A percentile compares a stretch with the other conserved stretches of the same genome.
Evolutionary conservation across 768 basidiomycete species (phyloP).

Genomic region (Neoboletus subvelutipes): DNA sequence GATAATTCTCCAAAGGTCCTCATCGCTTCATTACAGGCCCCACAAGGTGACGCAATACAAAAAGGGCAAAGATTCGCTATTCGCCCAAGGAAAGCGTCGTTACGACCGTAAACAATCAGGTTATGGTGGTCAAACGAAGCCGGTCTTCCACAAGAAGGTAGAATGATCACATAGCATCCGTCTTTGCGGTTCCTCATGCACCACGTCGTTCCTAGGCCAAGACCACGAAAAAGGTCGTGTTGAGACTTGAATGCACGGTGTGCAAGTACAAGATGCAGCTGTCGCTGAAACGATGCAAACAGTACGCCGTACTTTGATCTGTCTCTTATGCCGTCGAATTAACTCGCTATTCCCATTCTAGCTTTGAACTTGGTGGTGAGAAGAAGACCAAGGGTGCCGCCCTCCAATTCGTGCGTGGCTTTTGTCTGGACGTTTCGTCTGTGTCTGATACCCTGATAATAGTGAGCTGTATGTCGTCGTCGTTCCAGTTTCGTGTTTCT

Average conservation of each 20-base stretch:
- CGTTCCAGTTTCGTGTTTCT: constrained; percentile 13
- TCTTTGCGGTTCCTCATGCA: background rate
- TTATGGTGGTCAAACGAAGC: constrained; percentile 99
- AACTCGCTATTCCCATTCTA: constrained; percentile 31
- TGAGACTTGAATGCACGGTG: constrained; percentile 94
- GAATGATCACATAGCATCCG: background rate
- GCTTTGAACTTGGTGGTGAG: constrained; percentile 99
- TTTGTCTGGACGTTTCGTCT: background rate
- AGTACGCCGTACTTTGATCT: constrained; percentile 53
- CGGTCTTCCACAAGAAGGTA: constrained; percentile 99
- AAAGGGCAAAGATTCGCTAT: constrained; percentile 98
- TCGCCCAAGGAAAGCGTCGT: constrained; percentile 99
- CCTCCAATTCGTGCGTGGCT: constrained; percentile 79
- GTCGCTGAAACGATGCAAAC: constrained; percentile 98
- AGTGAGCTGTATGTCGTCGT: constrained; percentile 25
- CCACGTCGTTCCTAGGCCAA: constrained; percentile 61
- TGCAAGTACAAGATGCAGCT: constrained; percentile 99
- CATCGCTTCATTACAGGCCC: constrained; percentile 51
- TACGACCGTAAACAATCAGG: constrained; percentile 99
- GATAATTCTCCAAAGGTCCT: background rate
- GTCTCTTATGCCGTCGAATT: background rate
- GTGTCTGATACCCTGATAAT: constrained; percentile 3
- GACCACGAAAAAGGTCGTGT: constrained; percentile 99
- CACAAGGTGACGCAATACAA: constrained; percentile 99
- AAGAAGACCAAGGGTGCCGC: constrained; percentile 99